Percentiles rank a stretch among this genome's conserved stretches.
Evolutionary conservation across 768 basidiomycete species (phyloP).

Genomic region (Brasilioporus rufonigricans): DNA sequence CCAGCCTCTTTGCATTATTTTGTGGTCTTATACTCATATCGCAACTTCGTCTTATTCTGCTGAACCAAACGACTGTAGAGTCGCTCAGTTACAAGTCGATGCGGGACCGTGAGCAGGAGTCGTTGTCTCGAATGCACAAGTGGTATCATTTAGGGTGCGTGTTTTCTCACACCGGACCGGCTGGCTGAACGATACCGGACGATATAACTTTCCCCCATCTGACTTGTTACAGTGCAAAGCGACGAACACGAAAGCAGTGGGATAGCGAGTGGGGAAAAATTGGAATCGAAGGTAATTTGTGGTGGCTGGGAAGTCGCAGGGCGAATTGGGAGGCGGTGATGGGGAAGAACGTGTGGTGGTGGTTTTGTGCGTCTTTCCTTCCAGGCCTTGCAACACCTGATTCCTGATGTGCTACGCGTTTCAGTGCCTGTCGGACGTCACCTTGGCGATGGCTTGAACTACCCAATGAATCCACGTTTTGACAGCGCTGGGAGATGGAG

Average conservation of each 20-base stretch:
- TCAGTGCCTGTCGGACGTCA: conserved; percentile 52
- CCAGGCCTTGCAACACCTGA: not conserved
- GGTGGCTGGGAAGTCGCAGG: conserved; percentile 69
- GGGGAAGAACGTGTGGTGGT: conserved; percentile 65
- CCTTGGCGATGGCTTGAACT: conserved; percentile 58
- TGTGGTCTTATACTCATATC: conserved; percentile 51
- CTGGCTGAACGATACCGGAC: not conserved
- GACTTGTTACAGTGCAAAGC: conserved; percentile 45
- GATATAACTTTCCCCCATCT: not conserved
- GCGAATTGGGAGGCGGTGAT: conserved; percentile 81
- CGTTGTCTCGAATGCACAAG: conserved; percentile 49
- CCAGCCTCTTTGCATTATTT: conserved; percentile 74
- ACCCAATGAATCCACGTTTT: conserved; percentile 71
- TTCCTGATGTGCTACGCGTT: conserved; percentile 7
- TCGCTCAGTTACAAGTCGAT: conserved; percentile 56
- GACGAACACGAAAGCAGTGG: conserved; percentile 50
- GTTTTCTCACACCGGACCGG: not conserved
- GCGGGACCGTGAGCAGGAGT: conserved; percentile 58
- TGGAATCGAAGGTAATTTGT: conserved; percentile 76
- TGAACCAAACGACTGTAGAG: conserved; percentile 80
- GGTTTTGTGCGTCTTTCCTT: conserved; percentile 66
- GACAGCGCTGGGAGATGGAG: conserved; percentile 65
- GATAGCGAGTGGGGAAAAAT: conserved; percentile 80
- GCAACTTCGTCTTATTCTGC: conserved; percentile 60
- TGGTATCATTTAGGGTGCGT: conserved; percentile 58